Evolutionary conservation across 805 yeast genomes (phyloP).

Genomic region (Schwanniomyces pseudopolymorphus): DNA sequence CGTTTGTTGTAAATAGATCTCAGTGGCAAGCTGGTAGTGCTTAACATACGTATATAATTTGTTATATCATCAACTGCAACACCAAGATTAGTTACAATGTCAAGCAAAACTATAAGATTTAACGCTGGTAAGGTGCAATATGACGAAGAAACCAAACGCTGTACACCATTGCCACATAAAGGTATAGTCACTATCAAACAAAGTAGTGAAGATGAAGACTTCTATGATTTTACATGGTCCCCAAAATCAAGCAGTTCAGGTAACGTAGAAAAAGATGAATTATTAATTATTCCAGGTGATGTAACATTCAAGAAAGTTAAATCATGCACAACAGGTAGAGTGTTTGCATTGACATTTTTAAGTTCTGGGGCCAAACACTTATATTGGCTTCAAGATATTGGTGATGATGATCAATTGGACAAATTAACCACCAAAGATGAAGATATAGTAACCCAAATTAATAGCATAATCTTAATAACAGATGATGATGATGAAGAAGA

Average conservation of each 20-base stretch:
- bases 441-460: conserved; percentile 46
- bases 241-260: conserved; percentile 53
- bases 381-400: conserved; percentile 78
- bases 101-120: conserved; percentile 45
- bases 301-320: conserved; percentile 71
- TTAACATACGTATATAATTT: background rate
- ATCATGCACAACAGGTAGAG: conserved; percentile 76
- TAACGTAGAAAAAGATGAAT: conserved; percentile 54
- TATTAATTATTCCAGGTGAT: conserved; percentile 81
- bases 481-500: conserved; percentile 30
- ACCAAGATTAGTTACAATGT: conserved; percentile 4
- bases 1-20: background rate
- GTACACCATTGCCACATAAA: conserved; percentile 69
- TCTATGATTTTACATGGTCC: conserved; percentile 70
- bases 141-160: conserved; percentile 58
- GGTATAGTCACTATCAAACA: conserved; percentile 64
- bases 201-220: conserved; percentile 68
- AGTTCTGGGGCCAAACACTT: conserved; percentile 59
- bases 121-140: conserved; percentile 78
- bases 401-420: conserved; percentile 58
- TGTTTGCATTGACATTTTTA: conserved; percentile 63
- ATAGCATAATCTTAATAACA: conserved; percentile 44
- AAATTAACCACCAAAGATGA: conserved; percentile 61
- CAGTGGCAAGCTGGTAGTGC: background rate
- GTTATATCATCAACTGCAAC: background rate